Evolutionary conservation across 495 filamentous ascomycete species (phyloP), one percentile per base, ranked within the genome.

Genomic region (Rhizodiscina lignyota): DNA sequence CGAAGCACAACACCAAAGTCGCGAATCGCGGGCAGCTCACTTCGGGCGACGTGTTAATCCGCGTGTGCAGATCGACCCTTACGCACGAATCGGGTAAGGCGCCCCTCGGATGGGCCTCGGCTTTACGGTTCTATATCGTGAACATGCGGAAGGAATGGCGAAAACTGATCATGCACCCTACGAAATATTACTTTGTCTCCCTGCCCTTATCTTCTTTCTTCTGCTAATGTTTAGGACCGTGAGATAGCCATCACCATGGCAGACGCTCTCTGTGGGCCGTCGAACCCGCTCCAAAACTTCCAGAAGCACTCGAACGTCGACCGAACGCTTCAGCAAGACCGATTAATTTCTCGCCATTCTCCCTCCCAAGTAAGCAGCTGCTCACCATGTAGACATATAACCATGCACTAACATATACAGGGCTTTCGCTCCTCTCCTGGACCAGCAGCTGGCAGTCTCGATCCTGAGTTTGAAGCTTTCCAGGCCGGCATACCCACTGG

Each of bases 261-360:
- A 32, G 83, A 91, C 52, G 66, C 67, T 39, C 64, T 92, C 34
- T 96, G 87, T 56, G 83, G 87, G 29, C 84, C 87, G 18, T 85
- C 85, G 8, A 94, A 86, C 56, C 73, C 83, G 41, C 72, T 89
- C 26, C 79, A 89, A 50, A 80, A 70, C 47, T 77, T 94, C 45
- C 70, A 83, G 45, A 79, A 86, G 44, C 85, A 94, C 58, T 63
- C 73, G 3, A 67, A 74, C 8, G 67, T 73, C 31, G 83, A 96
- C 52, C 66, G 79, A 13, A 76, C 78, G 4, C 64, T 87, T 29
- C 85, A 94, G 47, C 87, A 92, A 54, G 87, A 94, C 48, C 73
- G 82, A 32, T 47, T 83, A 19, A 52, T 58, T 21, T 55, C 61
- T 4, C 66, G 63, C 6, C 62, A 67, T 32, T 55, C 66, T 13